Evolutionary conservation across 441 rosid species (phyloP), one percentile per base, ranked within the genome.

Genomic region (Populus hybrid): DNA sequence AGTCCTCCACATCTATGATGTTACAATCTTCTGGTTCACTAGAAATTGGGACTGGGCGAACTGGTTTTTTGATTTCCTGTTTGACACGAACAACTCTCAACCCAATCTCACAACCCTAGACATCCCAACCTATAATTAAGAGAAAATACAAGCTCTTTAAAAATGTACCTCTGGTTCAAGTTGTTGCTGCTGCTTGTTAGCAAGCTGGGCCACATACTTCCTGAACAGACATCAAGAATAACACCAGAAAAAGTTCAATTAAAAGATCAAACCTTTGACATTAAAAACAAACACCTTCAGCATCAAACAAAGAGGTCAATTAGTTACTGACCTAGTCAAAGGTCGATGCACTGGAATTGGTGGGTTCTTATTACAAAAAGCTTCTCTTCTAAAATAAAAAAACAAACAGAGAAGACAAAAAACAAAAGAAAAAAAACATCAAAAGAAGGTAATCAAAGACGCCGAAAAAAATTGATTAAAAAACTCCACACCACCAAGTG

Each of bases 171-270:
- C 87, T 30, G 89, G 83, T 81, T 75, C 78, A 30, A 67, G 72
- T 67, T 82, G 89, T 3, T 46, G 57, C 18, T 46, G 18, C 74
- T 86, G 88, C 87, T 88, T 86, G 82, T 83, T 86, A 71, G 92
- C 95, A 77, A 95, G 82, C 70, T 95, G 93, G 34, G 92, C 92
- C 75, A 97, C 93, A 78, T 89, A 91, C 80, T 86, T 91, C 91
- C 95, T 94, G 81, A 82, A 69, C 65, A 80, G 73, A 81, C 38
- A 79, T 24, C 74, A 65, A 75, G 32, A 79, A 72, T 63, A 10
- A 46, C 68, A 69, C 34, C 79, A 16, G 46, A 40, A 36, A 74
- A 72, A 73, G 42, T 69, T 72, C 66, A 64, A 78, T 71, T 70
- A 71, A 50, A 68, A 35, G 19, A 53, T 28, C 32, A 9, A 21